Percentiles rank a stretch among this genome's conserved stretches.
Evolutionary conservation across 306 rosid species (phyloP).

Genomic region (Herpetospermum pedunculosum): DNA sequence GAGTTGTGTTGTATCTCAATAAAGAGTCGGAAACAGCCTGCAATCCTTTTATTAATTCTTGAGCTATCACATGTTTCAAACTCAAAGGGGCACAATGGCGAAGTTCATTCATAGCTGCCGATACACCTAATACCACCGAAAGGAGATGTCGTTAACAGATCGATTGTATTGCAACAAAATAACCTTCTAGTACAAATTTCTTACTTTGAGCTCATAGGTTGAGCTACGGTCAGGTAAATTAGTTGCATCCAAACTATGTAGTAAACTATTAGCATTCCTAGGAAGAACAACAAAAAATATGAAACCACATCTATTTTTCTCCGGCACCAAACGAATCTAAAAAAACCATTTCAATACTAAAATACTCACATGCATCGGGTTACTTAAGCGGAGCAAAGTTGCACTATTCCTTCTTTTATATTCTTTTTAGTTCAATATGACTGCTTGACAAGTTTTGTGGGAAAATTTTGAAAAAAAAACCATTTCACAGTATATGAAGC

Average conservation of each 20-base stretch:
- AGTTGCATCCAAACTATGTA: neutral
- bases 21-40: constrained; percentile 67
- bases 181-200: neutral
- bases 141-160: neutral
- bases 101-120: constrained; percentile 91
- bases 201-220: neutral
- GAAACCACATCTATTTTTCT: neutral
- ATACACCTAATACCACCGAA: constrained; percentile 66
- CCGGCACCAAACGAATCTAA: neutral
- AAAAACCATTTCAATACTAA: too few relatives aligned
- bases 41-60: constrained; percentile 73
- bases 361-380: too few relatives aligned
- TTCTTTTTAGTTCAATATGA: neutral
- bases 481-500: constrained; percentile 2
- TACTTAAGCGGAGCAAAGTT: neutral
- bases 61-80: constrained; percentile 70
- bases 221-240: neutral
- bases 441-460: neutral
- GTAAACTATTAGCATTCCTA: neutral
- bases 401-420: neutral
- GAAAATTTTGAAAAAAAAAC: neutral
- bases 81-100: constrained; percentile 97
- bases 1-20: constrained; percentile 71
- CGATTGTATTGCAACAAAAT: neutral
- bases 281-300: neutral